phyloP scores from a whole-genome alignment of 768 basidiomycete genomes.

The Chalciporus piperatus region DNA sequence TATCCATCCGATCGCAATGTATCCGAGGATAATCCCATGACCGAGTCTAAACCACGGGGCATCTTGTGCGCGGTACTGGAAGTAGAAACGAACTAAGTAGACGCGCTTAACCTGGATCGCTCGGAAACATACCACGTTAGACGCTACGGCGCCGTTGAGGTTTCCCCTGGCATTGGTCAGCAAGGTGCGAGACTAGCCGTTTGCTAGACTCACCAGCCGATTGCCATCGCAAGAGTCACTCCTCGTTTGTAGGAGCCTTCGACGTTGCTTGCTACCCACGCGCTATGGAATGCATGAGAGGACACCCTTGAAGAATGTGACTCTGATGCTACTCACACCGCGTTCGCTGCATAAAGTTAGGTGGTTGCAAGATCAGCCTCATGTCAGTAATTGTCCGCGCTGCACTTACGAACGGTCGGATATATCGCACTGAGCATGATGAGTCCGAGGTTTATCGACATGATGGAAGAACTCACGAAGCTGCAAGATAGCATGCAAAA shows the following conservation, averaged over 20 bases:
- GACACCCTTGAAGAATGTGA: constrained; percentile 7
- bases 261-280: constrained; percentile 71
- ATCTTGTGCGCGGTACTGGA: constrained; percentile 62
- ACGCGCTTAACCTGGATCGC: neutral
- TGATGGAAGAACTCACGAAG: constrained; percentile 47
- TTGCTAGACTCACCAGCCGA: constrained; percentile 42
- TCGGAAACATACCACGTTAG: constrained; percentile 53
- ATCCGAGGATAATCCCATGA: constrained; percentile 66
- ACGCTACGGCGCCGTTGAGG: constrained; percentile 64
- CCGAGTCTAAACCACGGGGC: constrained; percentile 68
- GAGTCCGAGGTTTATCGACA: neutral
- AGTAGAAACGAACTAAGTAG: neutral
- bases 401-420: constrained; percentile 42
- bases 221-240: constrained; percentile 66
- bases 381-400: neutral
- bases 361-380: neutral
- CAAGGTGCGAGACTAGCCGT: constrained; percentile 12
- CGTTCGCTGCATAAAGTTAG: constrained; percentile 39
- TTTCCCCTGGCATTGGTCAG: constrained; percentile 43
- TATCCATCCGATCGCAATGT: constrained; percentile 64
- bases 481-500: constrained; percentile 69
- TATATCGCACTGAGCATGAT: constrained; percentile 39
- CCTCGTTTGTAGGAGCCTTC: constrained; percentile 76
- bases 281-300: constrained; percentile 33
- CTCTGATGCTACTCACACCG: constrained; percentile 39